A percentile compares a stretch with the other conserved stretches of the same genome.
phyloP scores from a whole-genome alignment of 768 basidiomycete species.

The Podaxis sp. region DNA sequence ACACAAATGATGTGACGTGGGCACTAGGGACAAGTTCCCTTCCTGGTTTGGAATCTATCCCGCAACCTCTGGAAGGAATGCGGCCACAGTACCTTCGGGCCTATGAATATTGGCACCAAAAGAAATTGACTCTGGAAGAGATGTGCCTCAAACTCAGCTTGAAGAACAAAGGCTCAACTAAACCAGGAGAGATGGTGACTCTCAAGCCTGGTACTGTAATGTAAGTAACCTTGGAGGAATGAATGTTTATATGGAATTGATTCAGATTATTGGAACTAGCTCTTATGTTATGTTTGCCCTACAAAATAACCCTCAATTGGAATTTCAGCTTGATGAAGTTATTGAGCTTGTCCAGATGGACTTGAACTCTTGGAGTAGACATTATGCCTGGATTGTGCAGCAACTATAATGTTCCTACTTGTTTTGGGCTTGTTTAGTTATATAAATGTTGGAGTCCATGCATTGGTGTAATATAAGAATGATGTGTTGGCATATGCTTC shows the following conservation, averaged over 20 bases:
- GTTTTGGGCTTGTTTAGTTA: no score
- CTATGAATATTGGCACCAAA: slow-evolving; percentile 33
- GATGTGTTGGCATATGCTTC: no score
- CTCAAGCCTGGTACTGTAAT: slow-evolving; percentile 32
- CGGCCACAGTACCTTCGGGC: slow-evolving; percentile 31
- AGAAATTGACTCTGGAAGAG: slow-evolving; percentile 25
- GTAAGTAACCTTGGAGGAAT: slow-evolving; percentile 21
- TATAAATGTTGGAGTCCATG: no score
- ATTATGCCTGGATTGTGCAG: slow-evolving; percentile 1
- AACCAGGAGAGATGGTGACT: slow-evolving; percentile 13
- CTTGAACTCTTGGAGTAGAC: slow-evolving; percentile 6
- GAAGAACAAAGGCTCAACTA: slow-evolving; percentile 6
- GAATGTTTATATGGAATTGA: not conserved
- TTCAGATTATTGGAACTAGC: slow-evolving; percentile 17
- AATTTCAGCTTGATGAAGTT: not conserved
- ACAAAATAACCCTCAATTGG: slow-evolving; percentile 21
- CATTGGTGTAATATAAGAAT: no score
- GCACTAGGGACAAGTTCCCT: slow-evolving; percentile 3
- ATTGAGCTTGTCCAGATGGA: slow-evolving; percentile 6
- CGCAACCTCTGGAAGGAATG: slow-evolving; percentile 8
- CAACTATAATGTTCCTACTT: not conserved
- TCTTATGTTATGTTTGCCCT: slow-evolving; percentile 34
- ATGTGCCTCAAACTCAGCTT: slow-evolving; percentile 30
- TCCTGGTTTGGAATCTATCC: not conserved
- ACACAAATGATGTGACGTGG: slow-evolving; percentile 1